Conservation (phyloP, 805 yeast species). For the Suhomyces vadensis region DNA sequence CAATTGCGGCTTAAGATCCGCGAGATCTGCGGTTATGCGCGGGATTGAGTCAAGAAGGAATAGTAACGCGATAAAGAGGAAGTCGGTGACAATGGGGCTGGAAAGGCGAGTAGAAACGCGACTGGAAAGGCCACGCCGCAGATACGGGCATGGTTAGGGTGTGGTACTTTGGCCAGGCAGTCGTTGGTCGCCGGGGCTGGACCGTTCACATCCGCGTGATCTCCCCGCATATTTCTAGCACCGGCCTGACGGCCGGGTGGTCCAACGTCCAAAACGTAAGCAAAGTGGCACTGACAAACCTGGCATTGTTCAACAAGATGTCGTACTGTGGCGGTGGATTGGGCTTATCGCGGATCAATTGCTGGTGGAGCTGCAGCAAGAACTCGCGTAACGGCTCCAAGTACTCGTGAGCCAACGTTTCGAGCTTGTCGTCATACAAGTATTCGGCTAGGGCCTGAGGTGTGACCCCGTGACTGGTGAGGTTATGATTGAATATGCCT, state of each 20-base stretch:
- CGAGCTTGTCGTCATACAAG: constrained; percentile 3
- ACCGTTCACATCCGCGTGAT: constrained; percentile 1
- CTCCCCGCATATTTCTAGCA: neutral
- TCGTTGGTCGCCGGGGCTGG: too few relatives aligned
- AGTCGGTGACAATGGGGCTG: too few relatives aligned
- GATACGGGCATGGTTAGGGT: too few relatives aligned
- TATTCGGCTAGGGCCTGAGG: constrained; percentile 4
- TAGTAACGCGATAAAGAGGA: too few relatives aligned
- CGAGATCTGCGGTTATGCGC: neutral
- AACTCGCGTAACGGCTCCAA: constrained; percentile 13
- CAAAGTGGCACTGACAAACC: constrained; percentile 31
- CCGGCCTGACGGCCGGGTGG: neutral
- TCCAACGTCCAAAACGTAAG: constrained; percentile 6
- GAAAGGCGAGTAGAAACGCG: too few relatives aligned
- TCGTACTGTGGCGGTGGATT: constrained; percentile 8
- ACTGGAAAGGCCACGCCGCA: too few relatives aligned
- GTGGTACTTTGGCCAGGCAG: too few relatives aligned
- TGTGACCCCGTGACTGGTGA: constrained; percentile 5
- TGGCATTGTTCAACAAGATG: constrained; percentile 31
- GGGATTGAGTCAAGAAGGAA: too few relatives aligned
- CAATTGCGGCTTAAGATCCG: too few relatives aligned
- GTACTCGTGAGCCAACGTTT: constrained; percentile 7
- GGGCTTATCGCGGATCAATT: constrained; percentile 3
- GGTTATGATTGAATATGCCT: constrained; percentile 20
- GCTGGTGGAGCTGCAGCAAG: constrained; percentile 13